phyloP scores from a whole-genome alignment of 192 early-diverging fungal species.

The Allomyces arbusculus region DNA sequence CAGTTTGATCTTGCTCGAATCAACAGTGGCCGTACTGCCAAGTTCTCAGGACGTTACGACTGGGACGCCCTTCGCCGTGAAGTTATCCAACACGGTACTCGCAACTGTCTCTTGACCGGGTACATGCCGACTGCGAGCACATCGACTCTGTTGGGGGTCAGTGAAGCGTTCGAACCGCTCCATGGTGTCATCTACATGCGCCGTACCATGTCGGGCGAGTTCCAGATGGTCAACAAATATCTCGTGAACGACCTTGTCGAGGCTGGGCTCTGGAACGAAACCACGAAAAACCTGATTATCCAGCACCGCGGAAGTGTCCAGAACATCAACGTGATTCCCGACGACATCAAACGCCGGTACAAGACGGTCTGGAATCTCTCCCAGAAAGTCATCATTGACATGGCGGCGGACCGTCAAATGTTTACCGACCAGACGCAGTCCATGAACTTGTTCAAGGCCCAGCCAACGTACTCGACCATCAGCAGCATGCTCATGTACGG shows the following conservation, averaged over 20 bases:
- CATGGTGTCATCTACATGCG: conserved; percentile 89
- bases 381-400: conserved; percentile 75
- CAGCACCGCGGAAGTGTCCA: conserved; percentile 73
- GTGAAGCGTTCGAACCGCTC: conserved; percentile 88
- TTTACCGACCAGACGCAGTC: conserved; percentile 94
- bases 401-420: conserved; percentile 90
- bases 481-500: conserved; percentile 96
- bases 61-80: conserved; percentile 62
- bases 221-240: conserved; percentile 95
- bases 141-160: conserved; percentile 88
- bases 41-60: conserved; percentile 61
- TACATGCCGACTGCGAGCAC: conserved; percentile 97
- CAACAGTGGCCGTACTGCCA: conserved; percentile 32
- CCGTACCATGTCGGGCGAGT: conserved; percentile 86
- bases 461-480: conserved; percentile 77
- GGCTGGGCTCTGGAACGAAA: conserved; percentile 77
- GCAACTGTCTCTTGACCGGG: conserved; percentile 86
- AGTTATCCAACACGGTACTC: conserved; percentile 60
- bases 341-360: conserved; percentile 73
- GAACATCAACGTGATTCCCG: conserved; percentile 51
- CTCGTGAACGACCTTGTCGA: conserved; percentile 87
- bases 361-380: conserved; percentile 94
- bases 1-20: conserved; percentile 67
- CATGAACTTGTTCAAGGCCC: conserved; percentile 87
- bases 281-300: conserved; percentile 85